phyloP scores from a whole-genome alignment of 75 land plant species.

The Chamaecyparis obtusa region DNA sequence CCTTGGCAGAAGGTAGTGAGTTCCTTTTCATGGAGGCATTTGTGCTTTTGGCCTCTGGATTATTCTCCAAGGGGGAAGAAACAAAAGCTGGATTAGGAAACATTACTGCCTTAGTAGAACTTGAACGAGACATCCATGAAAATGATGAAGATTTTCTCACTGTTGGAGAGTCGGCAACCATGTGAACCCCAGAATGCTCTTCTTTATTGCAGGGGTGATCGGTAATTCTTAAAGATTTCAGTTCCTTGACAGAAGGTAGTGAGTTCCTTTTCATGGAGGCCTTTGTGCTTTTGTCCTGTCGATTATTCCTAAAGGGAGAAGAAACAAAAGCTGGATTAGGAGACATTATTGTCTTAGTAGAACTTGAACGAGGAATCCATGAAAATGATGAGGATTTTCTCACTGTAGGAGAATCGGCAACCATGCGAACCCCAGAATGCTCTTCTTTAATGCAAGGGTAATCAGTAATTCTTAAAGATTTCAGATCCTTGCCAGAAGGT shows the following conservation, averaged over 20 bases:
- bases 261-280: not conserved
- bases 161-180: not conserved
- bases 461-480: not conserved
- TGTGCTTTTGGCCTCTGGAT: not conserved
- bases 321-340: slow-evolving; percentile 10
- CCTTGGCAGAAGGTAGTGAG: not conserved
- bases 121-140: slow-evolving; percentile 5
- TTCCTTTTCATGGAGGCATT: not conserved
- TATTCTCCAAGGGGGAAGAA: not conserved
- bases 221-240: not conserved
- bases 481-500: slow-evolving; percentile 4
- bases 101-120: slow-evolving; percentile 8
- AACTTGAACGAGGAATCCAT: slow-evolving; percentile 1
- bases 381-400: not conserved
- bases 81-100: slow-evolving; percentile 7
- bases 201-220: not conserved
- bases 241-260: not conserved
- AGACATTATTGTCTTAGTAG: slow-evolving; percentile 7
- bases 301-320: not conserved
- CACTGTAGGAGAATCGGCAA: not conserved
- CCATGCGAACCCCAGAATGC: not conserved
- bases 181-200: not conserved
- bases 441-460: slow-evolving; percentile 5
- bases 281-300: not conserved
- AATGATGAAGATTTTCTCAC: slow-evolving; percentile 3